Conservation (phyloP, 768 basidiomycete genomes). For the Psilocybe tampanensis region DNA sequence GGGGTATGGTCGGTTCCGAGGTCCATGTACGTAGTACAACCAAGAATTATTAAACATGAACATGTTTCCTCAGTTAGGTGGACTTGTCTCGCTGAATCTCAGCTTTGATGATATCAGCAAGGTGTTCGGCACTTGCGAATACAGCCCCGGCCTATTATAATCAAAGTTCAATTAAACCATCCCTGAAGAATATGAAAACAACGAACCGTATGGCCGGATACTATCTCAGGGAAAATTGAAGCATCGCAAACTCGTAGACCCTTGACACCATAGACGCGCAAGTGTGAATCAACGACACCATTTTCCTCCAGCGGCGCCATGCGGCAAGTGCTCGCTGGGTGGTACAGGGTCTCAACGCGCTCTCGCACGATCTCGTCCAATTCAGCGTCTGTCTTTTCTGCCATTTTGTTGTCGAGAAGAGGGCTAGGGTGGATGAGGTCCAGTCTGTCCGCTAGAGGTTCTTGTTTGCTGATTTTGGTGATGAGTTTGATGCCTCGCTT, state of each 20-base stretch:
- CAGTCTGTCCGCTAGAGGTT: constrained; percentile 34
- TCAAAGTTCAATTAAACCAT: not conserved
- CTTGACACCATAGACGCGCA: constrained; percentile 46
- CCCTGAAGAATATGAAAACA: constrained; percentile 7
- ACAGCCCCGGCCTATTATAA: constrained; percentile 30
- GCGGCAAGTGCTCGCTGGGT: constrained; percentile 45
- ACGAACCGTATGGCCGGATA: constrained; percentile 43
- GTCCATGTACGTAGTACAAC: not conserved
- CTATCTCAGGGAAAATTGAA: constrained; percentile 41
- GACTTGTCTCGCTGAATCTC: constrained; percentile 13
- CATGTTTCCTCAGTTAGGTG: not conserved
- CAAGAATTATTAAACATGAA: not conserved
- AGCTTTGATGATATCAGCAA: constrained; percentile 32
- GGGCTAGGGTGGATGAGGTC: constrained; percentile 31
- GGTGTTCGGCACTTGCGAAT: constrained; percentile 31
- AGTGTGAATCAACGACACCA: constrained; percentile 46
- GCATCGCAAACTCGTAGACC: constrained; percentile 46
- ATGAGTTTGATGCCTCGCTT: constrained; percentile 38
- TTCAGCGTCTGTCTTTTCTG: constrained; percentile 38
- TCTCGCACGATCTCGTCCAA: constrained; percentile 39
- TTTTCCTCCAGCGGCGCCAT: constrained; percentile 43
- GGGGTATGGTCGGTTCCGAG: not conserved
- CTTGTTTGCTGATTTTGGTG: constrained; percentile 35
- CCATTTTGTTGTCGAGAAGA: constrained; percentile 37
- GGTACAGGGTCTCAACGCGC: constrained; percentile 48